phyloP scores from a whole-genome alignment of 2,329 filamentous ascomycete species.

The Paradendryphiella salina region DNA sequence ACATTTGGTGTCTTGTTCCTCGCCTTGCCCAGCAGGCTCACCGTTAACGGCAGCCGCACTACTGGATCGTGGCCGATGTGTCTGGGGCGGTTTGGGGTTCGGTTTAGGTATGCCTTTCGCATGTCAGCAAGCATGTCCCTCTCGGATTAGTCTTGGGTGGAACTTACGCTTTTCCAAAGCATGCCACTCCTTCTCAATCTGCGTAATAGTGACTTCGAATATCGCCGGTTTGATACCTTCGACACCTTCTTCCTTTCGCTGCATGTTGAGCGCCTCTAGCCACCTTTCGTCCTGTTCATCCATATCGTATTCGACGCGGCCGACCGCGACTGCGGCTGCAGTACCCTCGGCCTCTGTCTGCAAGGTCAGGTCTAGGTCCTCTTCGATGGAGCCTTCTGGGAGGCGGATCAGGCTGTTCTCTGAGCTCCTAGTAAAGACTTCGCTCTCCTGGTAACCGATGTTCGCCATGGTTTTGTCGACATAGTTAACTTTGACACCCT shows the following conservation, averaged over 20 bases:
- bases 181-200: slow-evolving; percentile 99
- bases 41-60: slow-evolving; percentile 95
- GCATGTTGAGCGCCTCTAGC: slow-evolving; percentile 80
- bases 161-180: slow-evolving; percentile 78
- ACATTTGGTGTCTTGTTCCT: slow-evolving; percentile 96
- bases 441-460: slow-evolving; percentile 93
- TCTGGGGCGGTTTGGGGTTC: slow-evolving; percentile 94
- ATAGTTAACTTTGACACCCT: slow-evolving; percentile 82
- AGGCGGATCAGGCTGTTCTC: slow-evolving; percentile 70
- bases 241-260: slow-evolving; percentile 72
- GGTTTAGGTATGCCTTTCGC: slow-evolving; percentile 77
- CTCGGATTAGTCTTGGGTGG: not conserved
- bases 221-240: slow-evolving; percentile 88
- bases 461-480: slow-evolving; percentile 96
- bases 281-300: slow-evolving; percentile 98
- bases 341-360: slow-evolving; percentile 64
- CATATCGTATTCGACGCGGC: slow-evolving; percentile 98
- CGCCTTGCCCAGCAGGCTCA: slow-evolving; percentile 75
- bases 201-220: slow-evolving; percentile 97
- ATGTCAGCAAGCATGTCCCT: slow-evolving; percentile 8
- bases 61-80: slow-evolving; percentile 87
- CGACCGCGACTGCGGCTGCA: slow-evolving; percentile 58
- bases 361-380: slow-evolving; percentile 62
- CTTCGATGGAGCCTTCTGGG: slow-evolving; percentile 64
- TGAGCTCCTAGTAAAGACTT: slow-evolving; percentile 74